These are phyloP conservation scores for Paecilomyces formosus DNA, from an alignment of 2,329 filamentous ascomycete genomes.

Conservation along the genomic window DNA sequence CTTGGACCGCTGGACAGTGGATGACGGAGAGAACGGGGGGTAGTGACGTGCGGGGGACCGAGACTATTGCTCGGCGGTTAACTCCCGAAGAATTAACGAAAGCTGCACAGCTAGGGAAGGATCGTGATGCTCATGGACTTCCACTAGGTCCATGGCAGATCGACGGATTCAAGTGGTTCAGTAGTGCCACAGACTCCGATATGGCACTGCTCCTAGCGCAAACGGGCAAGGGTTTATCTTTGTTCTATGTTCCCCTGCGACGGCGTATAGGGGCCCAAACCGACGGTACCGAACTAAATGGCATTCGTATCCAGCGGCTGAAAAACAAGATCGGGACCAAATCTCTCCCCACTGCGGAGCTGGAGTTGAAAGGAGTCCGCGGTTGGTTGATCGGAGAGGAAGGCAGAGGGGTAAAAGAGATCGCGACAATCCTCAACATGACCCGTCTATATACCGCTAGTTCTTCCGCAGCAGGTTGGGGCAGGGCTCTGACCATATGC, in stretches of 20 bases:
- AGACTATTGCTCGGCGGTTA: conserved; percentile 50
- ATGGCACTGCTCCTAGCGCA: conserved; percentile 59
- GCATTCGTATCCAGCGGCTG: conserved; percentile 59
- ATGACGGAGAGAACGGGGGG: conserved; percentile 67
- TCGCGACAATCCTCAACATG: conserved; percentile 61
- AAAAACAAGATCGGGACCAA: conserved; percentile 68
- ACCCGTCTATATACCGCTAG: conserved; percentile 43
- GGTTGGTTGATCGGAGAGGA: conserved; percentile 60
- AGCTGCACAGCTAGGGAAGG: neutral
- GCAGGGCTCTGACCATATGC: conserved; percentile 32
- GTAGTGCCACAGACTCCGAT: conserved; percentile 55
- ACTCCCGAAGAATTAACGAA: conserved; percentile 9
- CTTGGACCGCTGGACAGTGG: conserved; percentile 71
- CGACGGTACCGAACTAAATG: conserved; percentile 48
- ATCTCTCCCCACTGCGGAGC: conserved; percentile 63
- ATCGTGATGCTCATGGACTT: conserved; percentile 17
- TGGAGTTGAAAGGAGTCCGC: conserved; percentile 57
- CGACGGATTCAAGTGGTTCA: conserved; percentile 64
- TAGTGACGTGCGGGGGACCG: conserved; percentile 61
- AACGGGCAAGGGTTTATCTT: conserved; percentile 44
- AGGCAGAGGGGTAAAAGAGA: conserved; percentile 60
- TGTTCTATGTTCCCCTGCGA: conserved; percentile 57
- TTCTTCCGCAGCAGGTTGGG: conserved; percentile 29
- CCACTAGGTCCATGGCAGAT: conserved; percentile 53
- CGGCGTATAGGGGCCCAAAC: conserved; percentile 19